Evolutionary conservation across 148 eudicot genomes (phyloP).

Genomic region (Beta vulgaris): DNA sequence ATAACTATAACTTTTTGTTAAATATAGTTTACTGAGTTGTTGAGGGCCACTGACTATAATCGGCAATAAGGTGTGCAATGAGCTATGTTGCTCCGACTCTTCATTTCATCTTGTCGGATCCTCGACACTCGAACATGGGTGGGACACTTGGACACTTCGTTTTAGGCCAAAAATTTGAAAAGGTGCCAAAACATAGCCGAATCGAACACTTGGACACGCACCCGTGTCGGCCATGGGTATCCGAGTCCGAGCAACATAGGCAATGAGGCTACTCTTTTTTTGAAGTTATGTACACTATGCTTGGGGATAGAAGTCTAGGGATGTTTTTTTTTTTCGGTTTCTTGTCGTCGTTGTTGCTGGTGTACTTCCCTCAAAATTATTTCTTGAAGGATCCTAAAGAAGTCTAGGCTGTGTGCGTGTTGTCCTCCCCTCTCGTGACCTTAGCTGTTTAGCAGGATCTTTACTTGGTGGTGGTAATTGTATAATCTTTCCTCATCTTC

Average conservation of each 20-base stretch:
- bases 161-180: too few relatives aligned
- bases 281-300: not conserved
- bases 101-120: too few relatives aligned
- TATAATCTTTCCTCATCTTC: not conserved
- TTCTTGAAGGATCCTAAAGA: not conserved
- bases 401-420: not conserved
- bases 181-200: too few relatives aligned
- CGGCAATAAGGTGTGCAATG: too few relatives aligned
- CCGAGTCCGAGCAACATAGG: too few relatives aligned
- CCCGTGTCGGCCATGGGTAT: too few relatives aligned
- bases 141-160: too few relatives aligned
- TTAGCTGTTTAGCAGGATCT: not conserved
- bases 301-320: not conserved
- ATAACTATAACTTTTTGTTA: not conserved
- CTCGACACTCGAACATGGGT: too few relatives aligned
- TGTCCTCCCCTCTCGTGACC: not conserved
- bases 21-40: not conserved
- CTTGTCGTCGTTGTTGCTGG: not conserved
- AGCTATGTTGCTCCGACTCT: too few relatives aligned
- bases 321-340: not conserved
- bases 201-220: too few relatives aligned
- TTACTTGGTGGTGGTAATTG: slow-evolving; percentile 1
- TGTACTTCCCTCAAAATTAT: not conserved
- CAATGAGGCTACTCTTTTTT: not conserved
- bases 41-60: not conserved